phyloP scores from a whole-genome alignment of 2,329 filamentous ascomycete species.

The Ceratocystis papillata region DNA sequence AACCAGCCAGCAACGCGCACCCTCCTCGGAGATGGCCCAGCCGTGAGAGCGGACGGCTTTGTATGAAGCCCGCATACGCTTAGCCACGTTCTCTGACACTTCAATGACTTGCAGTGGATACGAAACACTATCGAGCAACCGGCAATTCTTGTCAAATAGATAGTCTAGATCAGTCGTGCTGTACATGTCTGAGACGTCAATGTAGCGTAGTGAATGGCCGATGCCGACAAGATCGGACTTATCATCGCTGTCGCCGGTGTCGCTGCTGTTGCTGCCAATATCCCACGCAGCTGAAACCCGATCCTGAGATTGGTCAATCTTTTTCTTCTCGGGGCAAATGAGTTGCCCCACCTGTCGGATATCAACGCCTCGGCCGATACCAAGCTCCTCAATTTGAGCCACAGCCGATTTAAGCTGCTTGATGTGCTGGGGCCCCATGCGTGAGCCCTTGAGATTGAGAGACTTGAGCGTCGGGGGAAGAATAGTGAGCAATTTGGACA shows the following conservation, averaged over 20 bases:
- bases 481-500: conserved; percentile 52
- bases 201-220: conserved; percentile 56
- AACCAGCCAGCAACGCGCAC: conserved; percentile 57
- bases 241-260: conserved; percentile 39
- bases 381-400: conserved; percentile 51
- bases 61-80: conserved; percentile 51
- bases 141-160: conserved; percentile 40
- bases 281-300: conserved; percentile 41
- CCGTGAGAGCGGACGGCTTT: conserved; percentile 51
- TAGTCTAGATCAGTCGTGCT: conserved; percentile 39
- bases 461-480: conserved; percentile 60
- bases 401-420: conserved; percentile 39
- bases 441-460: conserved; percentile 64
- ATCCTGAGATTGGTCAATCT: conserved; percentile 63
- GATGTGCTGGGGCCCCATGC: conserved; percentile 55
- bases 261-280: neutral
- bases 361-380: conserved; percentile 56
- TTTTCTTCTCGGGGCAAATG: conserved; percentile 49
- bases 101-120: conserved; percentile 67
- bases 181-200: conserved; percentile 58
- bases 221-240: conserved; percentile 26
- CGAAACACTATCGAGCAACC: conserved; percentile 49
- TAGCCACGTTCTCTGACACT: conserved; percentile 56
- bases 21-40: conserved; percentile 62
- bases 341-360: conserved; percentile 54